Evolutionary conservation across 2,329 filamentous ascomycete species (phyloP), one percentile per base, ranked within the genome.

Genomic region (Aspergillus eucalypticola): DNA sequence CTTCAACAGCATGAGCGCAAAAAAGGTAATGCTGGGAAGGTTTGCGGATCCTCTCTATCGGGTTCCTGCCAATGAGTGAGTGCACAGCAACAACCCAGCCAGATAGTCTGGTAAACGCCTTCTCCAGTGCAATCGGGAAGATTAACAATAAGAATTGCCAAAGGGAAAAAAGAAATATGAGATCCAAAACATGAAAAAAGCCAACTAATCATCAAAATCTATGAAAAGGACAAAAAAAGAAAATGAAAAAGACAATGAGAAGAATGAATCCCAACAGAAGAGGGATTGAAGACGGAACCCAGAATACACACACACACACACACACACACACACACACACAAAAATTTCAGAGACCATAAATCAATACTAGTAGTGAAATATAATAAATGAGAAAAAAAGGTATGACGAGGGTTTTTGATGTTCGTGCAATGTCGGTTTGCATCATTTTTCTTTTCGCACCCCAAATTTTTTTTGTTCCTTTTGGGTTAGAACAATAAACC

Each of bases 1-100:
- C 64, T 66, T 63, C 60, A 52, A 60, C 62, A 58, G 64, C 65
- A 69, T 56, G 62, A 63, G 58, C 21, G 61, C 63, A 56, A 67
- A 68, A 66, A 62, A 63, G 62, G 66, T 52, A 67, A 66, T 66
- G 53, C 62, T 66, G 52, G 54, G 60, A 59, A 46, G 27, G 53
- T 61, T 60, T 62, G 64, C 63, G 66, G 66, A 67, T 61, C 46
- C 59, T 62, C 50, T 48, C 49, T 60, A 61, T 61, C 59, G 59
- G 53, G 49, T 39, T 13, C 41, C 35, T 59, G 58, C 27, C 46
- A 53, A 60, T 56, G 29, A 55, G 53, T 62, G 48, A 60, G 61
- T 63, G 54, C 35, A 48, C 46, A 49, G 49, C 54, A 44, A 54
- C 55, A 57, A 54, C 27, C 53, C 54, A 54, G 49, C 54, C 49